phyloP scores from a whole-genome alignment of 2,329 filamentous ascomycete genomes.

The Aphanocladium album region DNA sequence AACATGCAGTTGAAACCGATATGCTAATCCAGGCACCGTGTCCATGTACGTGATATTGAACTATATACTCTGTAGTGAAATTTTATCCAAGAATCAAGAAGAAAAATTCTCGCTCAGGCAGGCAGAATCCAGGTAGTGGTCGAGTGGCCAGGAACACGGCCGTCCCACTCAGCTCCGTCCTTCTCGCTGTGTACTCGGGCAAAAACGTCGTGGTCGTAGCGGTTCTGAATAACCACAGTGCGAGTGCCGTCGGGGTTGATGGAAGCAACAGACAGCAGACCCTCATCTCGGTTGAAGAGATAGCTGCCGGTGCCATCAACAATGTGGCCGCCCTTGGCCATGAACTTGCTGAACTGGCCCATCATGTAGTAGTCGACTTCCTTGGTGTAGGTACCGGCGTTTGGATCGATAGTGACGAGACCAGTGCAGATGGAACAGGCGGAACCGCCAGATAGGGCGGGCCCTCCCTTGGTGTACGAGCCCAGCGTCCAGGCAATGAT shows the following conservation, averaged over 20 bases:
- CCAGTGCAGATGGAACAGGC: conserved; percentile 41
- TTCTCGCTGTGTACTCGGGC: conserved; percentile 30
- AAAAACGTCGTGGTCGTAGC: conserved; percentile 40
- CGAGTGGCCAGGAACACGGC: conserved; percentile 28
- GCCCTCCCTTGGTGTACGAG: conserved; percentile 38
- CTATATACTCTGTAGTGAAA: too few species aligned
- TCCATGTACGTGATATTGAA: too few species aligned
- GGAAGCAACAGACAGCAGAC: conserved; percentile 41
- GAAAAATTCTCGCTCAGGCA: too few species aligned
- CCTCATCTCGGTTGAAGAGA: conserved; percentile 33
- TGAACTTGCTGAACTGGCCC: conserved; percentile 46
- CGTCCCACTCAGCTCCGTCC: conserved; percentile 34
- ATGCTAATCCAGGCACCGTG: too few species aligned
- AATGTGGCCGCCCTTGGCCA: conserved; percentile 39
- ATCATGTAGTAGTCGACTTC: conserved; percentile 50
- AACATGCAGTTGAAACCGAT: background rate
- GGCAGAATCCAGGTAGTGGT: conserved; percentile 37
- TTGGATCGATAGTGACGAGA: conserved; percentile 50
- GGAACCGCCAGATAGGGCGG: conserved; percentile 34
- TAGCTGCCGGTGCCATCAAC: conserved; percentile 40
- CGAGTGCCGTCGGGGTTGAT: conserved; percentile 41
- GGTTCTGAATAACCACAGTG: conserved; percentile 41
- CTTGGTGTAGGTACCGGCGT: conserved; percentile 36
- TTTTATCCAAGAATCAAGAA: too few species aligned
- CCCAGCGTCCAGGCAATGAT: conserved; percentile 41